These are phyloP conservation scores for Veloporphyrellus conicus DNA, from an alignment of 1,284 basidiomycete species.

Conservation along the genomic window DNA sequence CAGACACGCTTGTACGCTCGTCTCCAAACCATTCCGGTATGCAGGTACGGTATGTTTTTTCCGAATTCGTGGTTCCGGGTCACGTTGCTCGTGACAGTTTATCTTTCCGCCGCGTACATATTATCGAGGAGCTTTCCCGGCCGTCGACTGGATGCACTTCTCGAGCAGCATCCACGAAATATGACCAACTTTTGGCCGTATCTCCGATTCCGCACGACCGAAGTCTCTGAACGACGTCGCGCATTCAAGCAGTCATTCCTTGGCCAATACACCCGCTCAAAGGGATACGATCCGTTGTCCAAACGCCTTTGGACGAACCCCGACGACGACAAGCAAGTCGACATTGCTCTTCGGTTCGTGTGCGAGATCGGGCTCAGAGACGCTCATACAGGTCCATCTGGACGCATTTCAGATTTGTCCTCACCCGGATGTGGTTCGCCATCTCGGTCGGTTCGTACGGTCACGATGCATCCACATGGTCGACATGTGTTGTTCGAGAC, in stretches of 20 bases:
- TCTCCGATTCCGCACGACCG: constrained; percentile 46
- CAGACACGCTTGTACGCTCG: constrained; percentile 42
- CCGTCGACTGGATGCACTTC: constrained; percentile 40
- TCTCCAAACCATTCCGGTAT: constrained; percentile 61
- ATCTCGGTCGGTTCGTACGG: constrained; percentile 46
- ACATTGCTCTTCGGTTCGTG: constrained; percentile 53
- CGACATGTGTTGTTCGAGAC: constrained; percentile 38
- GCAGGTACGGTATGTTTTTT: constrained; percentile 43
- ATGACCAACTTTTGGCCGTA: constrained; percentile 70
- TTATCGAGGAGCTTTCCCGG: constrained; percentile 48
- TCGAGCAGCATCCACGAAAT: constrained; percentile 38
- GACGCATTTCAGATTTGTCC: constrained; percentile 46
- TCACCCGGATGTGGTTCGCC: constrained; percentile 60
- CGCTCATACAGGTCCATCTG: not conserved
- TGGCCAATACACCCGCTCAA: constrained; percentile 24
- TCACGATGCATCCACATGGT: constrained; percentile 33
- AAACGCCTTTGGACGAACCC: constrained; percentile 56
- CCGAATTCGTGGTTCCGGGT: not conserved
- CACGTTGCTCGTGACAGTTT: constrained; percentile 40
- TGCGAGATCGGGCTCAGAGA: not conserved
- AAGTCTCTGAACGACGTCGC: constrained; percentile 36
- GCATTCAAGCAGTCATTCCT: constrained; percentile 51
- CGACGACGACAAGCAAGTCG: constrained; percentile 52
- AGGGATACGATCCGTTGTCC: constrained; percentile 37
- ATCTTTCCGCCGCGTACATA: constrained; percentile 52